Evolutionary conservation across 2,329 filamentous ascomycete species (phyloP).

Genomic region (Fusarium sacchari): DNA sequence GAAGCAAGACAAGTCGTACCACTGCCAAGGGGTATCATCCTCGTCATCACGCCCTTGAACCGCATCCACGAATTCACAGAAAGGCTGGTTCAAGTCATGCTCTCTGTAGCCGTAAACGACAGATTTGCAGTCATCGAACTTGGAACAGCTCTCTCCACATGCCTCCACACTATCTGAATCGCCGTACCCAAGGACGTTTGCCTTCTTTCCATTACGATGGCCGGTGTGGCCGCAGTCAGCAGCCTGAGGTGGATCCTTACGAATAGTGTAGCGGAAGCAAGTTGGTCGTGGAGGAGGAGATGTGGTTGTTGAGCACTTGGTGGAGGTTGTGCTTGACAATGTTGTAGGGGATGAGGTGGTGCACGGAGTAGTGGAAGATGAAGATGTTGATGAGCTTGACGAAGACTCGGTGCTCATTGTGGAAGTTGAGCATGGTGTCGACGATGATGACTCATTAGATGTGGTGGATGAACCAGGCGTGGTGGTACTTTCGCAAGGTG

Average conservation of each 20-base stretch:
- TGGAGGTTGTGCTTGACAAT: background rate
- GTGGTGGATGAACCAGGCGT: background rate
- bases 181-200: slow-evolving; percentile 24
- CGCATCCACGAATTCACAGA: slow-evolving; percentile 22
- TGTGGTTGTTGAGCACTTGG: background rate
- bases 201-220: slow-evolving; percentile 4
- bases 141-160: slow-evolving; percentile 26
- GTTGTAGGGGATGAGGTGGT: background rate
- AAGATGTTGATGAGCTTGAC: background rate
- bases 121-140: slow-evolving; percentile 15
- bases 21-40: slow-evolving; percentile 25
- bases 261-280: slow-evolving; percentile 30
- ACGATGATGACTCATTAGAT: background rate
- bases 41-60: slow-evolving; percentile 7
- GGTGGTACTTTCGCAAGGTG: background rate
- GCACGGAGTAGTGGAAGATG: background rate
- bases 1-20: slow-evolving; percentile 28
- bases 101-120: slow-evolving; percentile 24
- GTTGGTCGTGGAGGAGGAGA: slow-evolving; percentile 7
- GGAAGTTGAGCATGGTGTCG: background rate
- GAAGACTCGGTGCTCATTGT: background rate
- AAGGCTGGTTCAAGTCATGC: slow-evolving; percentile 23
- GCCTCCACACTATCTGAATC: slow-evolving; percentile 23
- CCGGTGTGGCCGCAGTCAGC: slow-evolving; percentile 20
- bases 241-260: background rate